A percentile compares a stretch with the other conserved stretches of the same genome.
phyloP scores from a whole-genome alignment of 192 early-diverging fungal species.

The Podila epicladia region DNA sequence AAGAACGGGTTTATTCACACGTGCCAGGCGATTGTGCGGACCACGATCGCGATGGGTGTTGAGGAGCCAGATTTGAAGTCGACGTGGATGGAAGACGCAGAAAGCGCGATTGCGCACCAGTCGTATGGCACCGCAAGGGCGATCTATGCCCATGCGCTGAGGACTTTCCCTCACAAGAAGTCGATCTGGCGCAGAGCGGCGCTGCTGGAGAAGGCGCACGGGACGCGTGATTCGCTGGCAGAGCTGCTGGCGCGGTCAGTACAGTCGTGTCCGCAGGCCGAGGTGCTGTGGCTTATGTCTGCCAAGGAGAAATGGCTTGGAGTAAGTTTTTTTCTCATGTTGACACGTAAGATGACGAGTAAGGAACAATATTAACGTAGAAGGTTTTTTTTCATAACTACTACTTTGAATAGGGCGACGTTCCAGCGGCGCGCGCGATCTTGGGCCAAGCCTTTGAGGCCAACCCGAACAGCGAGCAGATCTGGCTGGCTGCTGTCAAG shows the following conservation, averaged over 20 bases:
- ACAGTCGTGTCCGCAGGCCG: conserved; percentile 88
- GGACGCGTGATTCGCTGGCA: conserved; percentile 76
- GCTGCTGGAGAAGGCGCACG: conserved; percentile 86
- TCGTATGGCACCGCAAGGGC: conserved; percentile 85
- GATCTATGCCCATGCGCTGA: conserved; percentile 85
- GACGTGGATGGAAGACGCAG: conserved; percentile 93
- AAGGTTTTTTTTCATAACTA: background rate
- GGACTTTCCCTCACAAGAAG: conserved; percentile 77
- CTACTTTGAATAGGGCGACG: conserved; percentile 61
- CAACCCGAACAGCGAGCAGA: conserved; percentile 91
- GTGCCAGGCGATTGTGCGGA: conserved; percentile 86
- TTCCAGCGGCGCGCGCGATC: conserved; percentile 84
- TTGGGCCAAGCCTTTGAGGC: conserved; percentile 89
- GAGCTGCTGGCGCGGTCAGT: conserved; percentile 87
- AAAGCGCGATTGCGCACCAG: conserved; percentile 68
- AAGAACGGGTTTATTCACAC: conserved; percentile 79
- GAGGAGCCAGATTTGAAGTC: conserved; percentile 80
- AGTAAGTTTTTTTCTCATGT: conserved; percentile 13
- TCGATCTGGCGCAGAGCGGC: conserved; percentile 90
- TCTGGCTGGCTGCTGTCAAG: conserved; percentile 96
- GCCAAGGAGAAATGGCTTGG: conserved; percentile 95
- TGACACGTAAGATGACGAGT: too few relatives aligned
- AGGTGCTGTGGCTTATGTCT: conserved; percentile 96
- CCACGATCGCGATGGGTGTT: conserved; percentile 81
- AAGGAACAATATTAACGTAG: background rate